A percentile compares a stretch with the other conserved stretches of the same genome.
Conservation (phyloP, 768 basidiomycete species). For the Phanerochaete sordida region DNA sequence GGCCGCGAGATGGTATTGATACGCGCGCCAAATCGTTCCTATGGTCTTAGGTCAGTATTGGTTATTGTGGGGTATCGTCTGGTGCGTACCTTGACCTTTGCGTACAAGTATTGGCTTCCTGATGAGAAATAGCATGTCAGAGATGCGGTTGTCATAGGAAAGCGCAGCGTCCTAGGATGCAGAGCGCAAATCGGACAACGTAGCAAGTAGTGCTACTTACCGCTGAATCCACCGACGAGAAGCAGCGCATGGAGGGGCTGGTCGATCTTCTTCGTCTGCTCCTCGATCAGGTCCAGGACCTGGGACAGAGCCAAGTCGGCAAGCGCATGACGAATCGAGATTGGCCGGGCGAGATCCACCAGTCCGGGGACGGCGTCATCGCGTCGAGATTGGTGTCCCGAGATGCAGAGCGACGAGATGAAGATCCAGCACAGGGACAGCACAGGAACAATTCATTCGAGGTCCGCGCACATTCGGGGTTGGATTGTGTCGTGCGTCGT, state of each 20-base stretch:
- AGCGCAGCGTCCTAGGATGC: background rate
- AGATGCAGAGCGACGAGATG: background rate
- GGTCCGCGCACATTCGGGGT: background rate
- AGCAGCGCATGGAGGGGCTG: conserved; percentile 79
- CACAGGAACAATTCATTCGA: background rate
- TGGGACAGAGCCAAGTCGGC: conserved; percentile 24
- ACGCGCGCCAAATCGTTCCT: conserved; percentile 64
- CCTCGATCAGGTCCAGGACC: conserved; percentile 78
- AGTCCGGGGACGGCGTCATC: background rate
- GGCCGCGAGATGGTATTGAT: conserved; percentile 81
- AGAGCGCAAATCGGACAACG: background rate
- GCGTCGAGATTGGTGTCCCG: background rate
- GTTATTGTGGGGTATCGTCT: background rate
- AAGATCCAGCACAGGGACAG: background rate
- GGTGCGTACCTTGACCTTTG: conserved; percentile 62
- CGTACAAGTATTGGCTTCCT: conserved; percentile 80
- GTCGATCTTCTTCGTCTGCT: conserved; percentile 63
- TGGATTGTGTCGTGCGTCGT: background rate
- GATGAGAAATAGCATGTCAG: conserved; percentile 18
- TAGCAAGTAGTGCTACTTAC: background rate
- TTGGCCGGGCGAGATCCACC: background rate
- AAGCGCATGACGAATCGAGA: background rate
- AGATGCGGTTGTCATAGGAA: background rate
- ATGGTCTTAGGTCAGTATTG: background rate
- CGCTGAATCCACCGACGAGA: conserved; percentile 83